These are phyloP conservation scores for Trypanosoma boissoni DNA, from an alignment of 208 protist species.

Conservation along the genomic window DNA sequence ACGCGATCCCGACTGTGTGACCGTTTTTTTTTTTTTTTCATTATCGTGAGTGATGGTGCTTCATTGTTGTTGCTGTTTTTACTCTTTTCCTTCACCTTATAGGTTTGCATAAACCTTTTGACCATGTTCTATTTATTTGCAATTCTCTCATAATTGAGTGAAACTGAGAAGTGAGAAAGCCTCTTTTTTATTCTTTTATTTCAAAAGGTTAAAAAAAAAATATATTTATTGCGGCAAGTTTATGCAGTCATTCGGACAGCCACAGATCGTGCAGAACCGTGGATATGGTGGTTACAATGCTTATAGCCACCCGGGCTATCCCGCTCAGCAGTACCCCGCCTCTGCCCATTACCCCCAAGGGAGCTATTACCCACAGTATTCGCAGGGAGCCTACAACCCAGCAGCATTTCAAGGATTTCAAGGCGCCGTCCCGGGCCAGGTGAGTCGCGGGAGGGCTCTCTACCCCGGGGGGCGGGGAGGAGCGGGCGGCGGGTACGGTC, in stretches of 20 bases:
- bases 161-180: no score
- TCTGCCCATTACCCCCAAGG: constrained; percentile 23
- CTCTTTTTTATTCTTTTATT: not conserved
- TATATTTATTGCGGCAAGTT: constrained; percentile 9
- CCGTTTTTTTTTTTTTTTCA: not conserved
- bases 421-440: constrained; percentile 9
- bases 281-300: constrained; percentile 30
- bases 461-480: constrained; percentile 25
- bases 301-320: constrained; percentile 30
- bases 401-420: constrained; percentile 24
- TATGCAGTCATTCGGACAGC: constrained; percentile 28
- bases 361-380: constrained; percentile 26
- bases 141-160: not conserved
- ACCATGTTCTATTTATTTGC: not conserved
- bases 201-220: not conserved
- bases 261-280: constrained; percentile 23
- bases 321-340: constrained; percentile 16
- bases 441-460: constrained; percentile 16
- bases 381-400: constrained; percentile 23
- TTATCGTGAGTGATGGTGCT: constrained; percentile 16
- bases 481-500: constrained; percentile 24
- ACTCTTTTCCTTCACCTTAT: not conserved
- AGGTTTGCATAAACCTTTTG: not conserved
- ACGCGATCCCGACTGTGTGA: not conserved
- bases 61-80: constrained; percentile 1